phyloP scores from a whole-genome alignment of 2,329 filamentous ascomycete genomes.

The Bipolaris gigantea region DNA sequence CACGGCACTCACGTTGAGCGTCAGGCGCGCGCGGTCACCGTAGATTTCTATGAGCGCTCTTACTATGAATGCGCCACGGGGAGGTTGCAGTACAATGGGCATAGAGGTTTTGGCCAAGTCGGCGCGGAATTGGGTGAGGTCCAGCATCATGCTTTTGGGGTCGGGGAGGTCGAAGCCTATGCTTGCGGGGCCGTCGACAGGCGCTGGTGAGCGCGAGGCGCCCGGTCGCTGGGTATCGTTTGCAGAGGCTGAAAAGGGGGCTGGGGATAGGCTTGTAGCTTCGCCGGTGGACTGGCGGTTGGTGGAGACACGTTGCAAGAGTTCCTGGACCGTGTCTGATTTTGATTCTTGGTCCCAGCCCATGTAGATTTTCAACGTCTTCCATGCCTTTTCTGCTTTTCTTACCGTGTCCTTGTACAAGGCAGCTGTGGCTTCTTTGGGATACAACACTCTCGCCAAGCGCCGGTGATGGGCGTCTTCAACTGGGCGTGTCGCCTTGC shows the following conservation, averaged over 20 bases:
- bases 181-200: slow-evolving; percentile 18
- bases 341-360: slow-evolving; percentile 27
- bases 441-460: slow-evolving; percentile 30
- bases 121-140: slow-evolving; percentile 32
- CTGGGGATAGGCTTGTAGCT: slow-evolving; percentile 9
- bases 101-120: slow-evolving; percentile 28
- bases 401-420: slow-evolving; percentile 30
- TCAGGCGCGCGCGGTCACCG: slow-evolving; percentile 47
- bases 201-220: slow-evolving; percentile 10
- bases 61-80: slow-evolving; percentile 51
- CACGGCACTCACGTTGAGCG: slow-evolving; percentile 49
- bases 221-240: slow-evolving; percentile 19
- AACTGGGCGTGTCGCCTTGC: slow-evolving; percentile 35
- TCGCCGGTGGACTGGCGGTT: slow-evolving; percentile 6
- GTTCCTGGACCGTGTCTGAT: slow-evolving; percentile 15
- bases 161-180: slow-evolving; percentile 30
- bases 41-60: slow-evolving; percentile 51
- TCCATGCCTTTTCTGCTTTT: slow-evolving; percentile 26
- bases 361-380: slow-evolving; percentile 26
- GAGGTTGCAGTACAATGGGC: slow-evolving; percentile 33
- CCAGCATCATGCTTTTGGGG: slow-evolving; percentile 29
- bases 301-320: slow-evolving; percentile 13
- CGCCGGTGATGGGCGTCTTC: slow-evolving; percentile 42
- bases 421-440: slow-evolving; percentile 24
- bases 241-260: slow-evolving; percentile 15